Evolutionary conservation across 31 red algal species (phyloP).

Genomic region (Asparagopsis taxiformis): DNA sequence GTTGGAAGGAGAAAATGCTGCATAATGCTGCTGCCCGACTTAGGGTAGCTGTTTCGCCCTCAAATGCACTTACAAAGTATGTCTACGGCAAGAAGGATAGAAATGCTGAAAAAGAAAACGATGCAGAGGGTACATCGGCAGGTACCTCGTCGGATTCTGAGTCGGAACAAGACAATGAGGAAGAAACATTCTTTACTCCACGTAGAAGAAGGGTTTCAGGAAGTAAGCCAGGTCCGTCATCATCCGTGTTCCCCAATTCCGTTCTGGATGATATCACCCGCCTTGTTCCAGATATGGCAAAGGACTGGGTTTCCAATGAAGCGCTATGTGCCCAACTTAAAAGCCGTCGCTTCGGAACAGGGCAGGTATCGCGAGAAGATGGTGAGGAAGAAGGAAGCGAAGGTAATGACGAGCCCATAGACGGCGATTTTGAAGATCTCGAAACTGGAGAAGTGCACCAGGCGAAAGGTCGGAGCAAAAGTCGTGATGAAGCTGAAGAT

Average conservation of each 20-base stretch:
- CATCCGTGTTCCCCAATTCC: slow-evolving; percentile 10
- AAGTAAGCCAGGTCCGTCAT: background rate
- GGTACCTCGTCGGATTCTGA: background rate
- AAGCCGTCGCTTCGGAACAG: slow-evolving; percentile 73
- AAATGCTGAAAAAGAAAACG: background rate
- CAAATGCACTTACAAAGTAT: slow-evolving; percentile 67
- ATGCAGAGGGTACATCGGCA: slow-evolving; percentile 1
- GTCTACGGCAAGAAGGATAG: slow-evolving; percentile 52
- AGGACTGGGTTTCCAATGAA: slow-evolving; percentile 66
- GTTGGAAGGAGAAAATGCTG: slow-evolving; percentile 66
- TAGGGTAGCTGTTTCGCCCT: slow-evolving; percentile 34
- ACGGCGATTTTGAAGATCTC: slow-evolving; percentile 61
- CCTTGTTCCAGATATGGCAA: slow-evolving; percentile 40
- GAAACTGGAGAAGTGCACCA: slow-evolving; percentile 46
- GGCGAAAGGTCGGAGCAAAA: background rate
- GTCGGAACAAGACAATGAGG: slow-evolving; percentile 25
- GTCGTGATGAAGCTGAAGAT: background rate
- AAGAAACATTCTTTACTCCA: slow-evolving; percentile 54
- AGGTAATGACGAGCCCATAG: slow-evolving; percentile 22
- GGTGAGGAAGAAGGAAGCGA: background rate
- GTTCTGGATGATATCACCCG: slow-evolving; percentile 73
- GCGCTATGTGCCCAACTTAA: slow-evolving; percentile 28
- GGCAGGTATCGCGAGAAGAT: slow-evolving; percentile 29
- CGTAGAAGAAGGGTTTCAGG: slow-evolving; percentile 3
- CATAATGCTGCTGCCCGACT: slow-evolving; percentile 40